These are phyloP conservation scores for Decorospora gaudefroyi DNA, from an alignment of 2,329 filamentous ascomycete genomes.

Conservation along the genomic window DNA sequence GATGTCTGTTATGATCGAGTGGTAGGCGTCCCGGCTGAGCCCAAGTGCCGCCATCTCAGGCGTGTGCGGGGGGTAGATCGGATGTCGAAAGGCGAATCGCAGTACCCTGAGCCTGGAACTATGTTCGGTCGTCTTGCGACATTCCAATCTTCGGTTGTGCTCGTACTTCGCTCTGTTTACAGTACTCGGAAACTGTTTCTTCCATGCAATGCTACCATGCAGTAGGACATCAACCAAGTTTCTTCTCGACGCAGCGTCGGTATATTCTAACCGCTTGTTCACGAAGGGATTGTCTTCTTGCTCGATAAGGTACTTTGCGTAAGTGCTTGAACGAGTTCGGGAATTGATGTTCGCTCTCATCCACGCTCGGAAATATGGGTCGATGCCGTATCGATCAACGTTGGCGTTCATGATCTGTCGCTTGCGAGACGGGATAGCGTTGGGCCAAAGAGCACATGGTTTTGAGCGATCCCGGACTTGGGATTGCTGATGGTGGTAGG, in stretches of 20 bases:
- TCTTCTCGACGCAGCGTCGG: conserved; percentile 8
- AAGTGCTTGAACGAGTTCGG: conserved; percentile 26
- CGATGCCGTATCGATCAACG: conserved; percentile 29
- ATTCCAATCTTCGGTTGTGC: conserved; percentile 33
- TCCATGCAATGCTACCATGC: conserved; percentile 12
- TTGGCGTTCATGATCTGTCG: conserved; percentile 22
- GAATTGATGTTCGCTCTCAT: conserved; percentile 33
- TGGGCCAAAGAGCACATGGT: conserved; percentile 32
- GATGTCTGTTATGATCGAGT: conserved; percentile 21
- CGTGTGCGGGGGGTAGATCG: conserved; percentile 31
- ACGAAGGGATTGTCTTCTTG: conserved; percentile 29
- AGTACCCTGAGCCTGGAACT: conserved; percentile 28
- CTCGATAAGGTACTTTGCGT: conserved; percentile 35
- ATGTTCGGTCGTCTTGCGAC: conserved; percentile 28
- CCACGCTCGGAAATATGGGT: conserved; percentile 34
- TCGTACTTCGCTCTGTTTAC: conserved; percentile 30
- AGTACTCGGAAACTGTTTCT: conserved; percentile 14
- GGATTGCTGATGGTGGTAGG: conserved; percentile 12
- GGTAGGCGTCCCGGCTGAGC: conserved; percentile 21
- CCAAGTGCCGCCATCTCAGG: conserved; percentile 33
- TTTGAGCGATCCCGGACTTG: conserved; percentile 21
- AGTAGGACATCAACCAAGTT: conserved; percentile 11
- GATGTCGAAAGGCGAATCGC: conserved; percentile 29
- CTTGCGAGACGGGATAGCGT: conserved; percentile 31
- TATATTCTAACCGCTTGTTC: conserved; percentile 29